Percentiles rank a stretch among this genome's conserved stretches.
Evolutionary conservation across 1,284 basidiomycete species (phyloP).

Genomic region (Cryptococcus wingfieldii): DNA sequence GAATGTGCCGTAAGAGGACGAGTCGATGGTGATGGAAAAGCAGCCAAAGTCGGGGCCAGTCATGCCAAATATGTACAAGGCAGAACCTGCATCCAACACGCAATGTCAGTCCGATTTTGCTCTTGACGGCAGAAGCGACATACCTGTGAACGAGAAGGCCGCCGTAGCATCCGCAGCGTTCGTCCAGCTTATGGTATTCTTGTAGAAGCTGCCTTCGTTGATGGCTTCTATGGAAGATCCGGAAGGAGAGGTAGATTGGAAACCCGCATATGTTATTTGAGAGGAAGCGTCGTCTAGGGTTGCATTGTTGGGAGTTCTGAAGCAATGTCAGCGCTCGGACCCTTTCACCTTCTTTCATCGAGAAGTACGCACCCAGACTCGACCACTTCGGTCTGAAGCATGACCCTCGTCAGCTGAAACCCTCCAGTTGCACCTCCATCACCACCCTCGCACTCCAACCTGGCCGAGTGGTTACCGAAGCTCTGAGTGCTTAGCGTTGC

Average conservation of each 20-base stretch:
- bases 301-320: conserved; percentile 16
- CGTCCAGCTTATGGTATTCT: conserved; percentile 32
- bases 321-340: neutral
- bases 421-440: neutral
- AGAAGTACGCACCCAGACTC: conserved; percentile 17
- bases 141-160: conserved; percentile 22
- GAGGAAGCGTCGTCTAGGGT: conserved; percentile 31
- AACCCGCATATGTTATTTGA: conserved; percentile 26
- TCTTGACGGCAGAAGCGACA: neutral
- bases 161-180: conserved; percentile 19
- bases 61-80: conserved; percentile 32
- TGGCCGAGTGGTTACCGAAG: conserved; percentile 17
- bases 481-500: conserved; percentile 5
- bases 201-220: conserved; percentile 20
- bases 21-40: conserved; percentile 23
- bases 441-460: conserved; percentile 19
- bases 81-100: conserved; percentile 16
- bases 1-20: conserved; percentile 9
- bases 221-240: conserved; percentile 17
- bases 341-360: neutral
- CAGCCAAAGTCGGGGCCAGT: conserved; percentile 29
- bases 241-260: conserved; percentile 16
- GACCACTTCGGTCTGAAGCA: conserved; percentile 12
- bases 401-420: conserved; percentile 20
- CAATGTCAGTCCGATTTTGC: neutral